Percentiles rank a stretch among this genome's conserved stretches.
These are phyloP conservation scores for Xylariomycetidae sp. DNA, from an alignment of 2,329 filamentous ascomycete genomes.

Conservation along the genomic window DNA sequence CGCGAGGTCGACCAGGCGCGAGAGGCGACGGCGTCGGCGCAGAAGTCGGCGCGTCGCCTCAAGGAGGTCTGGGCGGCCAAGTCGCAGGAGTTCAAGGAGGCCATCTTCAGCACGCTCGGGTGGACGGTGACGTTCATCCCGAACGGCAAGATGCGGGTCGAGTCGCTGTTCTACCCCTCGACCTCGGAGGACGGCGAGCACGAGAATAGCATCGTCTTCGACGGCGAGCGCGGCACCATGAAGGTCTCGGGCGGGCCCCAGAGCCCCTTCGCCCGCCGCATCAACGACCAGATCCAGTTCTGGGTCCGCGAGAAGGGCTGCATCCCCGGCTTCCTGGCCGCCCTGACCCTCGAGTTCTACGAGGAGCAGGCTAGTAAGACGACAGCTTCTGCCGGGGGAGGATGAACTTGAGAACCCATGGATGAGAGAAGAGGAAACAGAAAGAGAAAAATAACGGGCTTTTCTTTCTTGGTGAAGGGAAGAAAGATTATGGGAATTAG, in stretches of 20 bases:
- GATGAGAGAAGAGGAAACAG: constrained; percentile 16
- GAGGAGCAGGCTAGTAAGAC: constrained; percentile 67
- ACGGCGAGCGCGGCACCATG: constrained; percentile 94
- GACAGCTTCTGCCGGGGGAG: constrained; percentile 10
- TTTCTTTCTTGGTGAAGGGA: too few relatives aligned
- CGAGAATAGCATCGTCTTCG: constrained; percentile 75
- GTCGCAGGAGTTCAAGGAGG: constrained; percentile 90
- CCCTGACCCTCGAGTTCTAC: constrained; percentile 88
- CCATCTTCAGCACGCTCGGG: constrained; percentile 84
- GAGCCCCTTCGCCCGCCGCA: constrained; percentile 80
- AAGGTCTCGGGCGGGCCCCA: constrained; percentile 90
- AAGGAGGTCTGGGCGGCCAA: constrained; percentile 93
- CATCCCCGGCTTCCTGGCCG: constrained; percentile 88
- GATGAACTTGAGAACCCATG: constrained; percentile 7
- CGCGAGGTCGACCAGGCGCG: constrained; percentile 70
- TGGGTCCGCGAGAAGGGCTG: constrained; percentile 94
- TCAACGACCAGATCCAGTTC: constrained; percentile 82
- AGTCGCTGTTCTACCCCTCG: constrained; percentile 75
- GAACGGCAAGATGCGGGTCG: constrained; percentile 93
- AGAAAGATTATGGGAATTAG: too few relatives aligned
- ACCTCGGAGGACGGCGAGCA: constrained; percentile 56
- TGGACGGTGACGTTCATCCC: constrained; percentile 96
- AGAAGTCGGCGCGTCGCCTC: constrained; percentile 79
- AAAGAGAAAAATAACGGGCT: too few relatives aligned
- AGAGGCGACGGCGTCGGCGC: constrained; percentile 63